These are phyloP conservation scores for Aspergillus neotritici DNA, from an alignment of 2,329 filamentous ascomycete species.

Conservation along the genomic window DNA sequence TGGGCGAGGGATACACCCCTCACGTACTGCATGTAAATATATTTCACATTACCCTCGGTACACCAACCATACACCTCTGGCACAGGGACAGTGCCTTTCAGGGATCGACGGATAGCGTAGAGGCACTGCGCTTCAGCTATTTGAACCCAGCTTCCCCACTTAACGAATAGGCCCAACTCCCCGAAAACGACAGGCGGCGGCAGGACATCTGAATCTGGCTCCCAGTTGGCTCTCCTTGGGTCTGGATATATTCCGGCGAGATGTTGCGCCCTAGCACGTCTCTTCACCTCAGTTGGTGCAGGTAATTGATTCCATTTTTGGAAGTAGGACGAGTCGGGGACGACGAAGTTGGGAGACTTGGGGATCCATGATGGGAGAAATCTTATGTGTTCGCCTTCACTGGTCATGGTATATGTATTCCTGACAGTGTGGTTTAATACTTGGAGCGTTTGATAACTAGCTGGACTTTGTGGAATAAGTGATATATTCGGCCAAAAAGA, in stretches of 20 bases:
- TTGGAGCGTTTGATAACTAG: too few species aligned
- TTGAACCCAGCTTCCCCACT: slow-evolving; percentile 23
- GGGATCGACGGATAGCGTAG: slow-evolving; percentile 19
- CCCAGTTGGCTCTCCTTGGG: slow-evolving; percentile 6
- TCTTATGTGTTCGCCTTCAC: not conserved
- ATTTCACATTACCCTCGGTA: slow-evolving; percentile 19
- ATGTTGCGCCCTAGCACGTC: slow-evolving; percentile 12
- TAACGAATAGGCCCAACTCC: slow-evolving; percentile 29
- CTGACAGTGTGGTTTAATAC: too few species aligned
- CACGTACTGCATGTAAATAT: slow-evolving; percentile 33
- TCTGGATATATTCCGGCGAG: slow-evolving; percentile 11
- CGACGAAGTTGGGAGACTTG: slow-evolving; percentile 12
- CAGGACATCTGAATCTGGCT: slow-evolving; percentile 6
- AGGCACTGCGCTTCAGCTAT: slow-evolving; percentile 29
- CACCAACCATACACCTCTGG: slow-evolving; percentile 36
- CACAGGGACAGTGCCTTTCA: slow-evolving; percentile 26
- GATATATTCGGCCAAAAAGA: too few species aligned
- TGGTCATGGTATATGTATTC: too few species aligned
- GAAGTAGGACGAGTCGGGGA: slow-evolving; percentile 18
- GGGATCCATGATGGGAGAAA: slow-evolving; percentile 11
- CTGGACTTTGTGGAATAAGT: too few species aligned
- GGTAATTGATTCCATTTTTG: slow-evolving; percentile 14
- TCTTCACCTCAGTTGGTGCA: slow-evolving; percentile 15
- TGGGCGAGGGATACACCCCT: slow-evolving; percentile 23
- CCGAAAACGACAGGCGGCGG: slow-evolving; percentile 25